phyloP scores from a whole-genome alignment of 164 flowering plant species.

The Akebia trifoliata region DNA sequence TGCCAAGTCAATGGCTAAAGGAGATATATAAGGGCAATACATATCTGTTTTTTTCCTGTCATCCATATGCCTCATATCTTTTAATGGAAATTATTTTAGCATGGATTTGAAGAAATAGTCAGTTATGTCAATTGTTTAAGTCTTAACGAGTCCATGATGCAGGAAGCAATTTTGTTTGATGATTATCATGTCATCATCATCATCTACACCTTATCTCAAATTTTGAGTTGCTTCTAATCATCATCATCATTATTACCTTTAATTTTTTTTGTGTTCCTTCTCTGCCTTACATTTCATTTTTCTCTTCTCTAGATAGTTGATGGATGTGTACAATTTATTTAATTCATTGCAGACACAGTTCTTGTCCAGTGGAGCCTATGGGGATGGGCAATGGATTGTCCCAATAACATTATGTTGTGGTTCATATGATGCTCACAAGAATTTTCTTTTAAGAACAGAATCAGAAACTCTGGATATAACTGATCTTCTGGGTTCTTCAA shows the following conservation, averaged over 20 bases:
- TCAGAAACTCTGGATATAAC: slow-evolving; percentile 37
- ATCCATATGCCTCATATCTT: too few relatives aligned
- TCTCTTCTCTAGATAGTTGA: not conserved
- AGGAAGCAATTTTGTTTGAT: too few relatives aligned
- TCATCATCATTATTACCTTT: not conserved
- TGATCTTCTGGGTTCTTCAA: slow-evolving; percentile 33
- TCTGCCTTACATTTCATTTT: not conserved
- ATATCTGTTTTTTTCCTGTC: too few relatives aligned
- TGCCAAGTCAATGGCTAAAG: too few relatives aligned
- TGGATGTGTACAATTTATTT: slow-evolving; percentile 13
- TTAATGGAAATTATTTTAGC: too few relatives aligned
- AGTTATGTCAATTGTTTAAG: too few relatives aligned
- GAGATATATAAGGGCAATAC: too few relatives aligned
- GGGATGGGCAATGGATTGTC: slow-evolving; percentile 88
- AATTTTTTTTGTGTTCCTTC: too few relatives aligned
- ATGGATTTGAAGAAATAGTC: too few relatives aligned
- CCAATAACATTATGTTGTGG: slow-evolving; percentile 77
- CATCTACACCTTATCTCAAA: not conserved
- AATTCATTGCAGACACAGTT: slow-evolving; percentile 64
- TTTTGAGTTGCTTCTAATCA: not conserved
- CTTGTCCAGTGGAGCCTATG: slow-evolving; percentile 61
- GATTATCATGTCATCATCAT: too few relatives aligned
- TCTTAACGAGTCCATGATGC: too few relatives aligned
- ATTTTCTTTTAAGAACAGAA: slow-evolving; percentile 47
- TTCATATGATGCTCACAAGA: slow-evolving; percentile 57